Evolutionary conservation across 2,329 filamentous ascomycete species (phyloP).

Genomic region (Ampelomyces quisqualis): DNA sequence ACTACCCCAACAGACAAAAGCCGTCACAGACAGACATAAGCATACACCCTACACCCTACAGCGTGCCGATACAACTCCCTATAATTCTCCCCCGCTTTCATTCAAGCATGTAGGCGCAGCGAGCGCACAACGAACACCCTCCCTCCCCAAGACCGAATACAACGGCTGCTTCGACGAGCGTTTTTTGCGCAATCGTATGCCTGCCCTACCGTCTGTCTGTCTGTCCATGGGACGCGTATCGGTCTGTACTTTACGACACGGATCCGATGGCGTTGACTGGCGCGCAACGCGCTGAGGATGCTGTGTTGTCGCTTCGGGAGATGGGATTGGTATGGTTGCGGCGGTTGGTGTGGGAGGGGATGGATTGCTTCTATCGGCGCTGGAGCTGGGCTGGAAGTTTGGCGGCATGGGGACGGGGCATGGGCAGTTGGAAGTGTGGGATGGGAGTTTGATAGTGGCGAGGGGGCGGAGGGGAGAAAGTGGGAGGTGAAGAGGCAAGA

Average conservation of each 20-base stretch:
- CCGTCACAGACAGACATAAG: constrained; percentile 35
- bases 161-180: no score
- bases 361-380: constrained; percentile 12
- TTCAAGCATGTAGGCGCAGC: constrained; percentile 42
- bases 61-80: no score
- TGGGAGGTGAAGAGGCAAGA: no score
- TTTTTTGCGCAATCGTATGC: no score
- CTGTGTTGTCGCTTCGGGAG: constrained; percentile 14
- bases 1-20: constrained; percentile 23
- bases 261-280: constrained; percentile 32
- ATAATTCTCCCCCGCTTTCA: constrained; percentile 42
- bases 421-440: constrained; percentile 29
- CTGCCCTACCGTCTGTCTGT: no score
- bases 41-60: constrained; percentile 43
- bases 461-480: no score
- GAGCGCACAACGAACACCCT: constrained; percentile 24
- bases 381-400: constrained; percentile 24
- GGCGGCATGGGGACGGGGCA: constrained; percentile 20
- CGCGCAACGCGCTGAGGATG: constrained; percentile 9
- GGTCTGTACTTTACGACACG: no score
- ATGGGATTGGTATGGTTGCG: constrained; percentile 17
- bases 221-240: constrained; percentile 40
- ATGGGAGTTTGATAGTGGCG: constrained; percentile 22
- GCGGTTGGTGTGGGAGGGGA: constrained; percentile 25
- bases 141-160: constrained; percentile 24